Evolutionary conservation across 345 rosid species (phyloP), one percentile per base, ranked within the genome.

Genomic region (Populus deltoides): DNA sequence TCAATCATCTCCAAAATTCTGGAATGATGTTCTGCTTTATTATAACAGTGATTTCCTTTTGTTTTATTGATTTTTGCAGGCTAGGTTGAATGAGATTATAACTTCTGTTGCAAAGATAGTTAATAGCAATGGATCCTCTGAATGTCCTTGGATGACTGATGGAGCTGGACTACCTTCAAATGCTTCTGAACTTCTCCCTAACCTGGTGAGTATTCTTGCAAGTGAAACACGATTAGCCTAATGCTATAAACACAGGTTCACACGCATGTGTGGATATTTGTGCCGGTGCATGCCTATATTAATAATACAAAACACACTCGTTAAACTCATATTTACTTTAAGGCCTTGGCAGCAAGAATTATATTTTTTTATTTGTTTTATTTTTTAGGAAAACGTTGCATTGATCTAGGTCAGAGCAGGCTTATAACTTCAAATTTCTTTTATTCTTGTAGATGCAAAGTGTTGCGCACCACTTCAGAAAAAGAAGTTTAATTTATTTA

Each of bases 121-220:
- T 70, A 74, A 76, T 66, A 86, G 83, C 82, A 87, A 82, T 77
- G 91, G 79, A 70, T 82, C 87, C 65, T 87, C 88, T 69, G 96
- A 92, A 76, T 88, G 65, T 80, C 97, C 96, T 80, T 97, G 99
- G 99, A 94, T 92, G 98, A 82, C 84, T 74, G 98, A 97, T 90
- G 99, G 98, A 77, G 97, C 89, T 88, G 98, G 99, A 78, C 82
- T 97, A 70, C 97, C 98, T 75, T 81, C 90, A 71, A 90, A 92
- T 74, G 98, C 97, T 53, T 82, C 86, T 68, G 89, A 94, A 85
- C 92, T 87, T 86, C 91, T 92, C 80, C 91, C 88, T 68, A 86
- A 86, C 84, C 61, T 97, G 96, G 99, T 93, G 87, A 80, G 25
- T 69, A 41, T 20, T 5, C 39, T 73, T 68, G 45, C 43, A 17